Conservation (phyloP, 192 early-diverging fungal species). For the Glomus cerebriforme region DNA sequence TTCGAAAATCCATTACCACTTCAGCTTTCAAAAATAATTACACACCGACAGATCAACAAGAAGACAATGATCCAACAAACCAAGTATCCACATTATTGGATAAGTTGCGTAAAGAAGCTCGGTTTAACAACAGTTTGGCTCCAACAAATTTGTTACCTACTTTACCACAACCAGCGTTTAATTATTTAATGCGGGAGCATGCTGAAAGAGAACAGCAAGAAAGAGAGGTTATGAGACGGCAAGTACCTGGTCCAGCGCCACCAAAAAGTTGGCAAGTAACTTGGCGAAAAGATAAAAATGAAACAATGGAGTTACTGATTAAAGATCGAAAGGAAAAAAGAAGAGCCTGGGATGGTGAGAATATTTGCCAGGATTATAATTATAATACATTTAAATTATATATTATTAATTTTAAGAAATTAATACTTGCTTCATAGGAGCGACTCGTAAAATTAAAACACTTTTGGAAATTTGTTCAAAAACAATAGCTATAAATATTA, state of each 20-base stretch:
- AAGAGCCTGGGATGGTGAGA: slow-evolving; percentile 30
- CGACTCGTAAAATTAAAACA: background rate
- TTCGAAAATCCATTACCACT: background rate
- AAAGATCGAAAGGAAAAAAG: slow-evolving; percentile 9
- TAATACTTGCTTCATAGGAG: background rate
- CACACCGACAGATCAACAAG: background rate
- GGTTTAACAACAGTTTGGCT: background rate
- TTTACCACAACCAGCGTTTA: background rate
- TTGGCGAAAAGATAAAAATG: background rate
- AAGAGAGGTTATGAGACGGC: background rate
- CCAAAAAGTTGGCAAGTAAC: slow-evolving; percentile 24
- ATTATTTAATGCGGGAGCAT: slow-evolving; percentile 16
- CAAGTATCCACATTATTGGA: slow-evolving; percentile 1
- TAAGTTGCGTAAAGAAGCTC: slow-evolving; percentile 2
- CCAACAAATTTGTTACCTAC: background rate
- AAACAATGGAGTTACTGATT: background rate
- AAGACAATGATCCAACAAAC: background rate
- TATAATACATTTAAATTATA: no score
- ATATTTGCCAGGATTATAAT: background rate
- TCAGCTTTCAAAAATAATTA: background rate
- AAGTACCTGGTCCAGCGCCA: slow-evolving; percentile 26
- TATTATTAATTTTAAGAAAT: background rate
- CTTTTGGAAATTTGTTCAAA: slow-evolving; percentile 10
- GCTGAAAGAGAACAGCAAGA: background rate
- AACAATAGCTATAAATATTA: slow-evolving; percentile 21